phyloP scores from a whole-genome alignment of 768 basidiomycete genomes.

The Tricholoma bakamatsutake region DNA sequence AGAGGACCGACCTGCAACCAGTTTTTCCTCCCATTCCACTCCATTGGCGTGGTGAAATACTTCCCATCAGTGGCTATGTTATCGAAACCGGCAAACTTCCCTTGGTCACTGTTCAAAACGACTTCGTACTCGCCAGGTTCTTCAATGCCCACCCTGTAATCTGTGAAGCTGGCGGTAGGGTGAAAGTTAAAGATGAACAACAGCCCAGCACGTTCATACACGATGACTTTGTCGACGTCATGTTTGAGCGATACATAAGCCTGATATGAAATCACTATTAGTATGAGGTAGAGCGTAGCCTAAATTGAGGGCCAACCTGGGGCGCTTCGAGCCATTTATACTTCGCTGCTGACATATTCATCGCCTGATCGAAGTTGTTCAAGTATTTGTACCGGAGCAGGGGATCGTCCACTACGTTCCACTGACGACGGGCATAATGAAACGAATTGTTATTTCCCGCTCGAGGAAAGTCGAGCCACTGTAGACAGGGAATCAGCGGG shows the following conservation, averaged over 20 bases:
- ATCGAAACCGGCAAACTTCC: conserved; percentile 84
- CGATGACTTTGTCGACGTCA: conserved; percentile 88
- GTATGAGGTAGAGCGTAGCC: conserved; percentile 1
- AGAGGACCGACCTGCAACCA: conserved; percentile 62
- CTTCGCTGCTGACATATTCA: conserved; percentile 81
- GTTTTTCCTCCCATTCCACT: conserved; percentile 93
- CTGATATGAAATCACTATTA: conserved; percentile 28
- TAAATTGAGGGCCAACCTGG: conserved; percentile 40
- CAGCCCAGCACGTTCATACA: conserved; percentile 89
- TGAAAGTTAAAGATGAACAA: conserved; percentile 98
- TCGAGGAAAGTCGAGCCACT: conserved; percentile 99
- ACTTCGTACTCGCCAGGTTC: conserved; percentile 79
- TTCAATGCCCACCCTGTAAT: conserved; percentile 92
- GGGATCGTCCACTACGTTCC: conserved; percentile 87
- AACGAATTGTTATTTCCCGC: conserved; percentile 94
- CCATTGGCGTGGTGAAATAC: conserved; percentile 78
- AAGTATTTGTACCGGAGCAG: conserved; percentile 90
- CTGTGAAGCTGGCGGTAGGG: conserved; percentile 81
- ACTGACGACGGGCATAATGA: conserved; percentile 95
- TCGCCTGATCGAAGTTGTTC: conserved; percentile 87
- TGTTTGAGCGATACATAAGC: conserved; percentile 94
- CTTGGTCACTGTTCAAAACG: conserved; percentile 80
- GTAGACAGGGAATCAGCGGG: conserved; percentile 2
- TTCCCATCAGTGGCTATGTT: conserved; percentile 59
- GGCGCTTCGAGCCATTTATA: conserved; percentile 81